Percentiles rank a stretch among this genome's conserved stretches.
phyloP scores from a whole-genome alignment of 164 flowering plant genomes.

The Tetracentron sinense region DNA sequence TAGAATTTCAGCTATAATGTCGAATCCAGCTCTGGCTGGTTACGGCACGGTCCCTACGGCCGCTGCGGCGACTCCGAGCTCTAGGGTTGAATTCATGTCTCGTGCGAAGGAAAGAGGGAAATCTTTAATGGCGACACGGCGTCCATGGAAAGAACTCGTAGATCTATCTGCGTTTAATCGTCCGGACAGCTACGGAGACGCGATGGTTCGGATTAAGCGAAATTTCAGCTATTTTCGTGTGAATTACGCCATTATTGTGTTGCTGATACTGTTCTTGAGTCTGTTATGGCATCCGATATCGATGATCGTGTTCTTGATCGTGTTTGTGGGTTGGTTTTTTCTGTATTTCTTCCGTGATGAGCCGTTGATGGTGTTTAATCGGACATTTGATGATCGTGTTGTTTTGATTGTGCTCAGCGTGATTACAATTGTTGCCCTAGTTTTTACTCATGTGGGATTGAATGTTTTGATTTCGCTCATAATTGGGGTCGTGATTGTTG shows the following conservation, averaged over 20 bases:
- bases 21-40: not conserved
- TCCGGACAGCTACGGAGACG: slow-evolving; percentile 48
- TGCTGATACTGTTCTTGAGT: slow-evolving; percentile 44
- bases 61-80: not conserved
- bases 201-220: slow-evolving; percentile 40
- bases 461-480: slow-evolving; percentile 25
- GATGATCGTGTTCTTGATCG: slow-evolving; percentile 43
- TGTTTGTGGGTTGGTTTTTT: slow-evolving; percentile 50
- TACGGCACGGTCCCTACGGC: not conserved
- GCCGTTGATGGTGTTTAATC: slow-evolving; percentile 38
- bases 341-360: slow-evolving; percentile 54
- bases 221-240: slow-evolving; percentile 52
- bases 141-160: slow-evolving; percentile 57
- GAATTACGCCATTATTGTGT: slow-evolving; percentile 49
- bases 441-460: slow-evolving; percentile 21
- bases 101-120: slow-evolving; percentile 17
- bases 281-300: slow-evolving; percentile 62
- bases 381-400: slow-evolving; percentile 36
- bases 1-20: not conserved
- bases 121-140: slow-evolving; percentile 26
- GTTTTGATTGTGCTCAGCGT: slow-evolving; percentile 17
- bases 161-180: slow-evolving; percentile 32
- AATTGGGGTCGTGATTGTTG: slow-evolving; percentile 20
- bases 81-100: slow-evolving; percentile 17
- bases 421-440: slow-evolving; percentile 27